Evolutionary conservation across 148 eudicot genomes (phyloP).

Genomic region (Rhododendron ferrugineum): DNA sequence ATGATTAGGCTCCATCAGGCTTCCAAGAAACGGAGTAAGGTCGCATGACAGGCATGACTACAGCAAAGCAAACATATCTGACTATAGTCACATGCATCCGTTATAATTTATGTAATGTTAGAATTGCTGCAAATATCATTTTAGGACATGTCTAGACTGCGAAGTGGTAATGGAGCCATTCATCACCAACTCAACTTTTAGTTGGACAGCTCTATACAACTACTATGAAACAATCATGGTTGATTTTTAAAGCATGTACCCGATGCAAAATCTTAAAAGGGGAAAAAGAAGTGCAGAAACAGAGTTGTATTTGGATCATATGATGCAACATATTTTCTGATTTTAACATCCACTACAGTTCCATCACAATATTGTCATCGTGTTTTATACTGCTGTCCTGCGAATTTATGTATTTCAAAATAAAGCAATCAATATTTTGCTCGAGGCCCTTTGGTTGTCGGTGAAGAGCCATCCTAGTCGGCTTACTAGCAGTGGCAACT

Average conservation of each 20-base stretch:
- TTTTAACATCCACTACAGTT: not conserved
- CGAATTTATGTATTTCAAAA: not conserved
- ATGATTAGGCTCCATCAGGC: slow-evolving; percentile 4
- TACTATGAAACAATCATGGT: too few relatives aligned
- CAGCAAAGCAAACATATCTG: not conserved
- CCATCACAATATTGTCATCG: not conserved
- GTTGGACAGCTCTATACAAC: not conserved
- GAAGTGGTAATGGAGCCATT: not conserved
- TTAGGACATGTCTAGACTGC: not conserved
- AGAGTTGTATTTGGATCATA: not conserved
- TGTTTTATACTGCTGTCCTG: not conserved
- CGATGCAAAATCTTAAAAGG: not conserved
- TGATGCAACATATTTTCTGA: not conserved
- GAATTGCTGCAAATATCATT: not conserved
- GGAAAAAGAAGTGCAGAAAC: not conserved
- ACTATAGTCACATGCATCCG: not conserved
- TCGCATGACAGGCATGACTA: not conserved
- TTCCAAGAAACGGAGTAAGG: slow-evolving; percentile 8
- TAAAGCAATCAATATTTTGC: not conserved
- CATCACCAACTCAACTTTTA: not conserved
- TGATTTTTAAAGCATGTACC: not conserved
- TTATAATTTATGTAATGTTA: not conserved
- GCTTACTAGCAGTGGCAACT: not conserved
- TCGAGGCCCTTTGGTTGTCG: not conserved
- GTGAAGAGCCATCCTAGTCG: not conserved